These are phyloP conservation scores for Novakomyces olei DNA, from an alignment of 805 yeast species.

Conservation along the genomic window DNA sequence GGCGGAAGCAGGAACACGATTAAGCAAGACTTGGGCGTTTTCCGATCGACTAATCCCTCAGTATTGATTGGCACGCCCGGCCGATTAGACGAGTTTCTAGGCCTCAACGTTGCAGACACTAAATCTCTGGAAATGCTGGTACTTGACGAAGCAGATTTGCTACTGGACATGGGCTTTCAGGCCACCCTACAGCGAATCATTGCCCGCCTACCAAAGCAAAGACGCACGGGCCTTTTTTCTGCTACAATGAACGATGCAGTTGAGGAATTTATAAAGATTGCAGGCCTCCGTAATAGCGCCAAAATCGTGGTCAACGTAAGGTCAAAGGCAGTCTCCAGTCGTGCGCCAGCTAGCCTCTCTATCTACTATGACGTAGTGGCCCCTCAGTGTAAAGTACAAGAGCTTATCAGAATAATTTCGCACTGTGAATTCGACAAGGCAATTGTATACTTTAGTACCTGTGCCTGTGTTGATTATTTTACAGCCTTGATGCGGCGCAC, in stretches of 20 bases:
- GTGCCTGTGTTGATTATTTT: constrained; percentile 61
- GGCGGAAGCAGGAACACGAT: constrained; percentile 23
- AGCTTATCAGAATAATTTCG: constrained; percentile 30
- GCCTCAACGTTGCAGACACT: constrained; percentile 83
- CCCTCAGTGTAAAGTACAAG: constrained; percentile 39
- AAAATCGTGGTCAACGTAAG: constrained; percentile 22
- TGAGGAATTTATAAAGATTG: constrained; percentile 46
- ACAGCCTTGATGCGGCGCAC: constrained; percentile 27
- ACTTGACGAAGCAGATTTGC: constrained; percentile 80
- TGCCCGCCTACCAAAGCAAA: constrained; percentile 49
- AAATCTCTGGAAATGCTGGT: constrained; percentile 57
- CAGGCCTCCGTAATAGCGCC: constrained; percentile 81
- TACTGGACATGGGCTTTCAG: constrained; percentile 83
- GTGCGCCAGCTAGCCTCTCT: constrained; percentile 41
- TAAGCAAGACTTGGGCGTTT: constrained; percentile 47
- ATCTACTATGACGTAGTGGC: constrained; percentile 37
- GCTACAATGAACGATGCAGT: constrained; percentile 81
- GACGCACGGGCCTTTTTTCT: constrained; percentile 69
- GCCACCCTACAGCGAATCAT: constrained; percentile 62
- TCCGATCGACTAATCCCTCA: constrained; percentile 36
- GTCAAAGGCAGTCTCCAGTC: constrained; percentile 14
- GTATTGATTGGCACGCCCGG: constrained; percentile 87
- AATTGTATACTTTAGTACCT: constrained; percentile 83
- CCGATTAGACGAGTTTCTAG: constrained; percentile 53
- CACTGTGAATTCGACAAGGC: constrained; percentile 46